Percentiles rank a stretch among this genome's conserved stretches.
Evolutionary conservation across 1,284 basidiomycete genomes (phyloP).

Genomic region (Apiotrichum montevideense): DNA sequence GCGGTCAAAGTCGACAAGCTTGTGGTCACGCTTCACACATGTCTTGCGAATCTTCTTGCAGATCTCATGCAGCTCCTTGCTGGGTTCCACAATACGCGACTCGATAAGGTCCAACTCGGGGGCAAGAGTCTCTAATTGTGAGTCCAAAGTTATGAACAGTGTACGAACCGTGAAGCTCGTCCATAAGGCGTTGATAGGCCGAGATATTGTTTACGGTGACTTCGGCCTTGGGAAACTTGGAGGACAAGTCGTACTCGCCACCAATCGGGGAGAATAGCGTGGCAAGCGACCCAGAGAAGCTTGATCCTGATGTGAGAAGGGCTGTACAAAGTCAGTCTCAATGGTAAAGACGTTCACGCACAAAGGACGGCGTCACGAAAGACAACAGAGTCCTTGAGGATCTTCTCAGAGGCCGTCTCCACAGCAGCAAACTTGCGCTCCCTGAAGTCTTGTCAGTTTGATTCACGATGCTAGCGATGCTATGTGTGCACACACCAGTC

Average conservation of each 20-base stretch:
- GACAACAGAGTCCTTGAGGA: conserved; percentile 82
- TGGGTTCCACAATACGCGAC: conserved; percentile 72
- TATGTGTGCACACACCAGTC: conserved; percentile 34
- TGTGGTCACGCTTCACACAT: conserved; percentile 94
- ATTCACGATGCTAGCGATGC: neutral
- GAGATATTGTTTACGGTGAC: conserved; percentile 74
- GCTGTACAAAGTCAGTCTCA: conserved; percentile 48
- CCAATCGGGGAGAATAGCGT: conserved; percentile 73
- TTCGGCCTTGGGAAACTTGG: conserved; percentile 69
- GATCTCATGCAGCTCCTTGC: conserved; percentile 80
- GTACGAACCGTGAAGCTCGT: conserved; percentile 62
- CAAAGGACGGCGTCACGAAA: conserved; percentile 78
- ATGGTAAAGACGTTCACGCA: conserved; percentile 46
- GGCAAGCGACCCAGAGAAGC: conserved; percentile 70
- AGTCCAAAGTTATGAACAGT: neutral
- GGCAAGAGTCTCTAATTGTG: conserved; percentile 55
- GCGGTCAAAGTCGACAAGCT: conserved; percentile 93
- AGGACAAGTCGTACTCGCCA: conserved; percentile 72
- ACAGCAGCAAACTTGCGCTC: conserved; percentile 69
- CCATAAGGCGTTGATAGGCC: conserved; percentile 66
- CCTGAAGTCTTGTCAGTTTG: conserved; percentile 18
- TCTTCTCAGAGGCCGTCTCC: conserved; percentile 77
- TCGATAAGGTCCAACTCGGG: conserved; percentile 97
- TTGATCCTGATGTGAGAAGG: conserved; percentile 70
- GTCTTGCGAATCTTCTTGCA: conserved; percentile 89